Evolutionary conservation across 2,329 filamentous ascomycete genomes (phyloP).

Genomic region (Huntiella bhutanensis): DNA sequence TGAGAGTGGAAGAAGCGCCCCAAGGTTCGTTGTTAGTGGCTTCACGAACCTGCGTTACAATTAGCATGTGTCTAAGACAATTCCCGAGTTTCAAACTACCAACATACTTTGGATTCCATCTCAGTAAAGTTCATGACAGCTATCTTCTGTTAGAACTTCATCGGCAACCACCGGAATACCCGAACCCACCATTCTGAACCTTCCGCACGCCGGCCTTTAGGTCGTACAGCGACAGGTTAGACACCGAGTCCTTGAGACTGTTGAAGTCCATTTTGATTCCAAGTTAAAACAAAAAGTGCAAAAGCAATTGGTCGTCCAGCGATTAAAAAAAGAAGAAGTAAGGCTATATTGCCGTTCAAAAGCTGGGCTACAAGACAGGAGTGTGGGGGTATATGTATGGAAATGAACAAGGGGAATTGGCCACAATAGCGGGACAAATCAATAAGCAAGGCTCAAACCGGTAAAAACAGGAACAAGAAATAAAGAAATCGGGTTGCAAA

Average conservation of each 20-base stretch:
- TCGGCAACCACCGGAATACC: slow-evolving; percentile 15
- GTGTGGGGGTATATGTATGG: too few relatives aligned
- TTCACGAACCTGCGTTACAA: slow-evolving; percentile 55
- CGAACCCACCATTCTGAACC: slow-evolving; percentile 61
- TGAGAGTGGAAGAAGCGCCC: slow-evolving; percentile 65
- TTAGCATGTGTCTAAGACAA: background rate
- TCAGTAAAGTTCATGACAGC: slow-evolving; percentile 97
- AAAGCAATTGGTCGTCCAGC: too few relatives aligned
- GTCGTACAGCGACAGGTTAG: slow-evolving; percentile 86
- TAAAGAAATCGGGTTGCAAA: too few relatives aligned
- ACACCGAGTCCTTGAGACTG: slow-evolving; percentile 68
- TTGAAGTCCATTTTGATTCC: slow-evolving; percentile 54
- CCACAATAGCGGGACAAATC: too few relatives aligned
- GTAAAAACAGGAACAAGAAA: too few relatives aligned
- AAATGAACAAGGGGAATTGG: too few relatives aligned
- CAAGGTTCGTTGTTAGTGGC: slow-evolving; percentile 98
- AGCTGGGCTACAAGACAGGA: too few relatives aligned
- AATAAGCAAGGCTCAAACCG: too few relatives aligned
- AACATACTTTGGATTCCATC: slow-evolving; percentile 53
- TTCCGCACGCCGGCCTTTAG: slow-evolving; percentile 88
- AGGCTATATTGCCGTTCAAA: too few relatives aligned
- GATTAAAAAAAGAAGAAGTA: too few relatives aligned
- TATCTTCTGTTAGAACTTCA: slow-evolving; percentile 19
- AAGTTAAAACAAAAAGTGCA: too few relatives aligned
- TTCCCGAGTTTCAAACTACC: background rate